Conservation (phyloP, 768 basidiomycete species). For the Xanthoconium purpureum region DNA sequence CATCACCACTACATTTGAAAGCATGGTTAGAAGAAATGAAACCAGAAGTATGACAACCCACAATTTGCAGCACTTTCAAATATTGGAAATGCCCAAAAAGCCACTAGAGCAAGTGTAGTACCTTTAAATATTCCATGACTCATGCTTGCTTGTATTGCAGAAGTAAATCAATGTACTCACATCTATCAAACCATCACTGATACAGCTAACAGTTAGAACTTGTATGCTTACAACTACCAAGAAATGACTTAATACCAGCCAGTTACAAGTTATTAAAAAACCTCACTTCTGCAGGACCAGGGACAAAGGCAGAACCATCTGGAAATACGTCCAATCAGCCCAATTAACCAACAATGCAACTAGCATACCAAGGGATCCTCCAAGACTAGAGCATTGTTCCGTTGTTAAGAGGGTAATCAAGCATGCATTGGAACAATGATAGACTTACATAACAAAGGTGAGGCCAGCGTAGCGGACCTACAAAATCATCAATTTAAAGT, state of each 20-base stretch:
- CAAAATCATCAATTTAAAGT: no score
- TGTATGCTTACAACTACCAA: no score
- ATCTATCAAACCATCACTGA: no score
- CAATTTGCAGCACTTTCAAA: background rate
- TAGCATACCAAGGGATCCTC: background rate
- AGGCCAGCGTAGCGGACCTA: no score
- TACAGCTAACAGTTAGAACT: no score
- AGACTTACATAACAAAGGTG: no score
- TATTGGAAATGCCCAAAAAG: background rate
- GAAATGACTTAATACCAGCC: no score
- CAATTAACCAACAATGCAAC: rapidly evolving
- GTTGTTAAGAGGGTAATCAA: no score
- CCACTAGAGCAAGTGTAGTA: background rate
- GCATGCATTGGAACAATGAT: no score
- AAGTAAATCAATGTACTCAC: no score
- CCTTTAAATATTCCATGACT: background rate
- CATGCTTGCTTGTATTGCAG: no score
- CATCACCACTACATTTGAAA: background rate
- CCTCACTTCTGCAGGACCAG: constrained; percentile 1
- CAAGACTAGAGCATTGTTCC: background rate
- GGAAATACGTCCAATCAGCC: background rate
- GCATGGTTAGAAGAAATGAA: background rate
- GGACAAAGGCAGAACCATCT: background rate
- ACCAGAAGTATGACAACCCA: background rate
- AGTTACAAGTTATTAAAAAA: no score